phyloP scores from a whole-genome alignment of 2,329 filamentous ascomycete species.

The Arthrobotrys iridis region DNA sequence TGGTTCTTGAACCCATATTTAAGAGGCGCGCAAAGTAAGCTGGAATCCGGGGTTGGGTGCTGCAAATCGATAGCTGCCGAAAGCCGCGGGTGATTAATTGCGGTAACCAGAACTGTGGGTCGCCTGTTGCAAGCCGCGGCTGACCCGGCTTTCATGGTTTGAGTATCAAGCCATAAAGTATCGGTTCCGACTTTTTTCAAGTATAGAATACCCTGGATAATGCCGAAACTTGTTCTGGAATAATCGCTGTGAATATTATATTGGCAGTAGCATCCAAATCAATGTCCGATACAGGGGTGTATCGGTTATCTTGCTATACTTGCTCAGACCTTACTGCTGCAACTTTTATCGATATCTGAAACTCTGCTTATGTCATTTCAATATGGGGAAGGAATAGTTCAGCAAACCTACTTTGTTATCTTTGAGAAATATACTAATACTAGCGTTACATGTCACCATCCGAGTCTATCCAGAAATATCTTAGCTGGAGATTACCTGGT shows the following conservation, averaged over 20 bases:
- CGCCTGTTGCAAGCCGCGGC: constrained; percentile 26
- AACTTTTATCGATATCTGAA: no score
- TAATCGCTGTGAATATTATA: neutral
- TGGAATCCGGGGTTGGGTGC: constrained; percentile 8
- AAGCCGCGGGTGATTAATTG: constrained; percentile 46
- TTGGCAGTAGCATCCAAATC: neutral
- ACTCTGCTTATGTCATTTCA: no score
- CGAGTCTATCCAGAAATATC: no score
- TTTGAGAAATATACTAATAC: no score
- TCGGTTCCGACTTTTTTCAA: neutral
- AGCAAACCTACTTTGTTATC: no score
- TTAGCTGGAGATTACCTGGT: no score
- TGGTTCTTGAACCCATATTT: constrained; percentile 1
- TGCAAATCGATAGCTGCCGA: constrained; percentile 23
- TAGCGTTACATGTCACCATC: no score
- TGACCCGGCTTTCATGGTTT: constrained; percentile 4
- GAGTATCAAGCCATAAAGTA: neutral
- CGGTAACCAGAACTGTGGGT: neutral
- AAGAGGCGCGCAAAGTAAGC: neutral
- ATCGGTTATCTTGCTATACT: no score
- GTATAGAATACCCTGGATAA: neutral
- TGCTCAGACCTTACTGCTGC: no score
- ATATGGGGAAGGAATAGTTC: no score
- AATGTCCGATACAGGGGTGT: no score
- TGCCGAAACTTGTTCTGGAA: neutral